Percentiles rank a stretch among this genome's conserved stretches.
Evolutionary conservation across 257 asterid genomes (phyloP).

Genomic region (Apocynum venetum): DNA sequence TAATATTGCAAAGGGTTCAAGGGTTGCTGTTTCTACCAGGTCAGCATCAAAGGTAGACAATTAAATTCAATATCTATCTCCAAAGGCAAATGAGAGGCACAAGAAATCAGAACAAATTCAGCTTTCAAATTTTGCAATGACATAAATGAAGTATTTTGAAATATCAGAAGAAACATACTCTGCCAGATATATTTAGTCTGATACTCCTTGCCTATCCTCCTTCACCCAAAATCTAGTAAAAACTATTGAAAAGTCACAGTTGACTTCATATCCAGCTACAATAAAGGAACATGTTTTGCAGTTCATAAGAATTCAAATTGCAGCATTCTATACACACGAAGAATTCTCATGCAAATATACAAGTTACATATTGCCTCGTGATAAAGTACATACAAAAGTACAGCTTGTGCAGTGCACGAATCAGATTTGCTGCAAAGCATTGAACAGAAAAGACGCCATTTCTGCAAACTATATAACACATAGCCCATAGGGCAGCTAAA

Average conservation of each 20-base stretch:
- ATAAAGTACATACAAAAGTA: conserved; percentile 45
- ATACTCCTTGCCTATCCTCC: background rate
- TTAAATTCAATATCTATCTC: background rate
- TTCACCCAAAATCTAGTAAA: conserved; percentile 9
- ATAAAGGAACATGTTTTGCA: conserved; percentile 10
- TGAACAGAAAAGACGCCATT: conserved; percentile 24
- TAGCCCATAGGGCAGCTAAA: conserved; percentile 28
- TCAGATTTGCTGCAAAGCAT: conserved; percentile 34
- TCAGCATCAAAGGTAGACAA: background rate
- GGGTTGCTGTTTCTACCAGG: background rate
- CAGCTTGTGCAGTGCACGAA: conserved; percentile 37
- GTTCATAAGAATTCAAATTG: conserved; percentile 25
- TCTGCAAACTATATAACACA: conserved; percentile 20
- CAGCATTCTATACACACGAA: conserved; percentile 43
- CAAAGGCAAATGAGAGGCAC: background rate
- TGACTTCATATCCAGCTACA: background rate
- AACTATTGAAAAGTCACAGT: conserved; percentile 1
- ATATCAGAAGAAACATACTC: background rate
- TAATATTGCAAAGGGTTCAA: background rate
- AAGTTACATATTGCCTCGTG: conserved; percentile 43
- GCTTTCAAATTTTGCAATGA: background rate
- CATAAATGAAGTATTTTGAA: background rate
- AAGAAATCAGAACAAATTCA: background rate
- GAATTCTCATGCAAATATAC: conserved; percentile 57
- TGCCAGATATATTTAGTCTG: background rate